Evolutionary conservation across 768 basidiomycete genomes (phyloP), one percentile per base, ranked within the genome.

Genomic region (Suillus tomentosus): DNA sequence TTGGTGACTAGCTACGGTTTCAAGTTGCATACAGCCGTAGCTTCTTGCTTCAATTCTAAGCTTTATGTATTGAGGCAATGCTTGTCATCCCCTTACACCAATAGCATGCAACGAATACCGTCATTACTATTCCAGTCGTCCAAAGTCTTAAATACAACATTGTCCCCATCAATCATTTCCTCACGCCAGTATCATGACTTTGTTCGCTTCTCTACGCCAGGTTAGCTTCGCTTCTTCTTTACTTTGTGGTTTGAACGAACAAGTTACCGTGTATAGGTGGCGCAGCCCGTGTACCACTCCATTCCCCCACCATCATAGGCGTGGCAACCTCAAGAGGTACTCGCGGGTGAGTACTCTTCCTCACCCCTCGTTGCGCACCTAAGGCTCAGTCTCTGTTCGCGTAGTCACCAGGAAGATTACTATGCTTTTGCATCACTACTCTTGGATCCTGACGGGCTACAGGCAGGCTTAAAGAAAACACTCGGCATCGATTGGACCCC

Each of bases 331-430:
- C 90, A 24, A 83, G 94, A 51, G 93, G 93, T 48, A 88, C 87
- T 70, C 81, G 92, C 76, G 82, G 83, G 93, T 90, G 72, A 37
- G 78, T 68, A 34, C 13, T 58, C 50, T 62, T 37, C 24, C 60
- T 53, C 55, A 48, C 43, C 11, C 39, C 51, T 42, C 60, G 43
- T 62, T 50, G 60, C 17, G n/a, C 34, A 13, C 53, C 8, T 22
- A 22, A 27, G 22, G 47, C 6, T 36, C 27, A 36, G 27, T 31
- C 50, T 51, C 56, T 67, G 50, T 61, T 63, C 60, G 40, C 58
- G 14, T 69, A 96, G 94, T 66, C 87, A 96, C 66, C 95, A 96
- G 74, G 95, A 96, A 77, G 95, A 97, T 71, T 92, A 91, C 66
- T 85, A 91, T 71, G 81, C 88, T 15, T 91, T 90, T 71, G 85